Conservation (phyloP, 2,329 filamentous ascomycete species). For the Neobulgaria alba region DNA sequence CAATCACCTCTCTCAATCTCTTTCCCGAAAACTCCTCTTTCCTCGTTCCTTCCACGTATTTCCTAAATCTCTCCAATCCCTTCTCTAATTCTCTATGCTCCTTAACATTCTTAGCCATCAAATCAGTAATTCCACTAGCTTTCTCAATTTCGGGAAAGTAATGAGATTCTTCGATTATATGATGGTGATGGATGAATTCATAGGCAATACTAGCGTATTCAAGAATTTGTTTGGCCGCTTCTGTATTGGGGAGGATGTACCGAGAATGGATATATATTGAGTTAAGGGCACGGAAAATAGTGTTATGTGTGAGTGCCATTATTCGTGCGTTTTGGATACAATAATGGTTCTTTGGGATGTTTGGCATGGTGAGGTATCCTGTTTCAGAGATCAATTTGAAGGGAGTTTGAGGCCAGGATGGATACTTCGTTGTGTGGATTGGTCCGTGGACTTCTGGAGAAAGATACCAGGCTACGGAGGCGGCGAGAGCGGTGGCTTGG, state of each 20-base stretch:
- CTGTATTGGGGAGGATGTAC: slow-evolving; percentile 17
- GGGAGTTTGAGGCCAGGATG: slow-evolving; percentile 14
- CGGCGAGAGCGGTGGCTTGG: slow-evolving; percentile 17
- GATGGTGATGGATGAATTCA: slow-evolving; percentile 30
- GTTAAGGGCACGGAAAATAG: slow-evolving; percentile 28
- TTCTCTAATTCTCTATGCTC: slow-evolving; percentile 30
- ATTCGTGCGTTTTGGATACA: slow-evolving; percentile 15
- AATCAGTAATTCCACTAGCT: slow-evolving; percentile 22
- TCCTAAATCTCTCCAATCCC: slow-evolving; percentile 22
- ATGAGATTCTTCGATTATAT: slow-evolving; percentile 28
- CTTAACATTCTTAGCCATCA: slow-evolving; percentile 29
- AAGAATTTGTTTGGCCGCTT: slow-evolving; percentile 27
- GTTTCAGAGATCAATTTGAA: slow-evolving; percentile 16
- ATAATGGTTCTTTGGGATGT: slow-evolving; percentile 12
- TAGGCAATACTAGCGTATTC: slow-evolving; percentile 28
- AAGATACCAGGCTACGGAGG: slow-evolving; percentile 16
- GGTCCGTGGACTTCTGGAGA: slow-evolving; percentile 15
- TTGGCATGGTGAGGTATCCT: slow-evolving; percentile 6
- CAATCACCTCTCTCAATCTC: slow-evolving; percentile 20
- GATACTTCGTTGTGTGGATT: slow-evolving; percentile 3
- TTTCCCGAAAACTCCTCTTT: slow-evolving; percentile 21
- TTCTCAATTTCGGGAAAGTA: slow-evolving; percentile 31
- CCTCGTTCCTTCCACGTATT: slow-evolving; percentile 21
- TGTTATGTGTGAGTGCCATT: slow-evolving; percentile 28
- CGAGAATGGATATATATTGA: slow-evolving; percentile 29